Evolutionary conservation across 352 stramenopile genomes (phyloP), one percentile per base, ranked within the genome.

Genomic region (Aphanomyces stellatus): DNA sequence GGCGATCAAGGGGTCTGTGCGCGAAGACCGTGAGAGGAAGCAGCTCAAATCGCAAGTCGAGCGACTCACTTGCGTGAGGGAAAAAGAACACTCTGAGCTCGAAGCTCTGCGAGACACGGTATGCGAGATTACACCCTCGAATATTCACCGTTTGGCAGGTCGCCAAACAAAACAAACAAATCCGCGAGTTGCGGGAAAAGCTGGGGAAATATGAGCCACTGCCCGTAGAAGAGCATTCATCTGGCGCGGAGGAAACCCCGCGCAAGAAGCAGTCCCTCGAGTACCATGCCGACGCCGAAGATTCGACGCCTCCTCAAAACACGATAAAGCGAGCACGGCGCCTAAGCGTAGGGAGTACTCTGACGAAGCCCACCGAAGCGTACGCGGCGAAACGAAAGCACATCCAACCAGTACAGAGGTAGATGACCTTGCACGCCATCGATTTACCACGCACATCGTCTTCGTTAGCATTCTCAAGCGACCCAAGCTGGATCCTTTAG

Each of bases 381-480:
- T 46, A 62, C 46, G 53, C 53, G 31, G 53, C 53, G 28, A 48
- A 62, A 46, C 30, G 17, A 30, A 42, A 62, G 53, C 19, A 46
- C 11, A 22, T 62, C 33, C 53, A 35, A 19, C n/a, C 51, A 41
- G 11, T 30, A 30, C 24, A 53, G 15, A 25, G 24, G 27, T 25
- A 17, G 2, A 53, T 28, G n/a, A n/a, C n/a, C n/a, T n/a, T n/a
- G n/a, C n/a, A n/a, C n/a, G n/a, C n/a, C n/a, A n/a, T n/a, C n/a
- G n/a, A n/a, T n/a, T n/a, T n/a, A n/a, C n/a, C n/a, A n/a, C n/a
- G n/a, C n/a, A n/a, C n/a, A n/a, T n/a, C n/a, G n/a, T n/a, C n/a
- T n/a, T n/a, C 11, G n/a, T 55, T 31, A 62, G 53, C 35, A 62
- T 62, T 46, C 33, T 62, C 13, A 62, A 62, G 35, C 30, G 34